Percentiles rank a stretch among this genome's conserved stretches.
These are phyloP conservation scores for Pholiota conissans DNA, from an alignment of 768 basidiomycete species.

Conservation along the genomic window DNA sequence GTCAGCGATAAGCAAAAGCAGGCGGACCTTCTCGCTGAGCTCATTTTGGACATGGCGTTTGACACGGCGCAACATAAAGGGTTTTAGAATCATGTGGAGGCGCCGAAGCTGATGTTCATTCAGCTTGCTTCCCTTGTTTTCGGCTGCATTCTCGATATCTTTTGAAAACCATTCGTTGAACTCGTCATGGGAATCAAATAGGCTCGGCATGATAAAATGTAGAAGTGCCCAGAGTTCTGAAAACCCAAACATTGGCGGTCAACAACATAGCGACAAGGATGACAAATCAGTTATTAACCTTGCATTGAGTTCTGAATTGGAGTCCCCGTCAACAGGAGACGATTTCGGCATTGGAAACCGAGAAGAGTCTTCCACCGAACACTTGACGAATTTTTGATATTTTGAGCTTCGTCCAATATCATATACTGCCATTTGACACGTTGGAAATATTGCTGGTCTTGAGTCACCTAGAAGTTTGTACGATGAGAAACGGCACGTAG, in stretches of 20 bases:
- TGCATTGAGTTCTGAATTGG: conserved; percentile 99
- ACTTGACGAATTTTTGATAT: conserved; percentile 97
- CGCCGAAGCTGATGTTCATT: conserved; percentile 95
- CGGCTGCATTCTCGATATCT: conserved; percentile 93
- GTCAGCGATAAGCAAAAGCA: not conserved
- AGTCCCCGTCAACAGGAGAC: conserved; percentile 92
- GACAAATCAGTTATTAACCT: conserved; percentile 47
- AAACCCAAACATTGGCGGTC: conserved; percentile 5
- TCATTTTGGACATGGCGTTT: conserved; percentile 99
- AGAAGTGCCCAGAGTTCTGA: conserved; percentile 96
- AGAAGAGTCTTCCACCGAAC: conserved; percentile 97
- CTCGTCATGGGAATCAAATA: conserved; percentile 99
- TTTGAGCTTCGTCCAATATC: conserved; percentile 99
- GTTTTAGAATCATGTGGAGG: conserved; percentile 97
- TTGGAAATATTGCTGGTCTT: conserved; percentile 98
- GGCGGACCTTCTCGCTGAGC: conserved; percentile 90
- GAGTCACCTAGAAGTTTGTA: conserved; percentile 63
- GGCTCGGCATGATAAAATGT: conserved; percentile 99
- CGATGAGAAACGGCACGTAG: not conserved
- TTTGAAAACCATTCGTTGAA: conserved; percentile 99
- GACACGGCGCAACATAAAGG: conserved; percentile 97
- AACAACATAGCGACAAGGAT: not conserved
- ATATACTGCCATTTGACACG: conserved; percentile 99
- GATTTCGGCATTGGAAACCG: conserved; percentile 93
- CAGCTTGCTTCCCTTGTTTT: conserved; percentile 87